Conservation (phyloP, 106 monocot species). For the Platanthera guangdongensis region DNA sequence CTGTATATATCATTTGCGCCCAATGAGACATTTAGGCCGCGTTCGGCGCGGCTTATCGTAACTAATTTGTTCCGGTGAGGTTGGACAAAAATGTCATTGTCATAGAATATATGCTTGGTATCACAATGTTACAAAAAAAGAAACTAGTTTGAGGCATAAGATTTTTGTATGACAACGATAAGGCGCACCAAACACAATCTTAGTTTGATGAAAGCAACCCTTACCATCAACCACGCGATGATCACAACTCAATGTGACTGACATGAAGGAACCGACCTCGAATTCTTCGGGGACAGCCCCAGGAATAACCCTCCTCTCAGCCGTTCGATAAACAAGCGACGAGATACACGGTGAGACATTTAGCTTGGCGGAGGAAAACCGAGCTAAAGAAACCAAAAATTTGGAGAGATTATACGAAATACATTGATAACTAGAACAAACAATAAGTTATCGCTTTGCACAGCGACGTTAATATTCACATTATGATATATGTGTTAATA, state of each 20-base stretch:
- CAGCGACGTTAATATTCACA: slow-evolving; percentile 89
- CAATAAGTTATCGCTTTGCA: slow-evolving; percentile 88
- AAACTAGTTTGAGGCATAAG: no score
- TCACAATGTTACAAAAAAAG: no score
- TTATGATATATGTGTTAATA: slow-evolving; percentile 52
- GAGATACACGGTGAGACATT: no score
- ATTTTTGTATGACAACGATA: no score
- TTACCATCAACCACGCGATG: slow-evolving; percentile 96
- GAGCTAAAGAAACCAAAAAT: background rate
- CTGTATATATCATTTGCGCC: no score
- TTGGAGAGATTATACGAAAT: slow-evolving; percentile 3
- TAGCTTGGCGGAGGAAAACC: background rate
- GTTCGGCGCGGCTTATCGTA: no score
- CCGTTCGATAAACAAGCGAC: slow-evolving; percentile 29
- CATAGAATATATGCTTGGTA: no score
- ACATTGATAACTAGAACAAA: slow-evolving; percentile 95
- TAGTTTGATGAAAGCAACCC: background rate
- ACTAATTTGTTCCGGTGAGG: no score
- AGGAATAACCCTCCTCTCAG: slow-evolving; percentile 84
- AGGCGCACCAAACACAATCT: no score
- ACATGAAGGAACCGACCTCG: slow-evolving; percentile 81
- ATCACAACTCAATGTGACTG: slow-evolving; percentile 91
- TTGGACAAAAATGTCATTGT: no score
- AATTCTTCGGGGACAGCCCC: slow-evolving; percentile 54
- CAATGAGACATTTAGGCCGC: no score